Conservation (phyloP, 306 rosid species). For the Spatholobus suberectus region DNA sequence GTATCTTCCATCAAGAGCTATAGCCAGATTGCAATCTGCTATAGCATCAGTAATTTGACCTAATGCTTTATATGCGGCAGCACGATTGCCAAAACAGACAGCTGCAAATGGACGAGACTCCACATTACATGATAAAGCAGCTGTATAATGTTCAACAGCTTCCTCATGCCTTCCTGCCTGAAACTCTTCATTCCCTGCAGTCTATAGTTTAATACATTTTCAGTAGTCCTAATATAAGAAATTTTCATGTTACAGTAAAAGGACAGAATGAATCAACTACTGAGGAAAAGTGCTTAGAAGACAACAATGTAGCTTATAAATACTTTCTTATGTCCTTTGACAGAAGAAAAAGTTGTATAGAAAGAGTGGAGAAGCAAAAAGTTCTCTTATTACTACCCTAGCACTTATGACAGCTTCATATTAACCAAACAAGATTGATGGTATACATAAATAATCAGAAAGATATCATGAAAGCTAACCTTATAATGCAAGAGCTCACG, state of each 20-base stretch:
- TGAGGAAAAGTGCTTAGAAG: background rate
- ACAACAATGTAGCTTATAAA: slow-evolving; percentile 1
- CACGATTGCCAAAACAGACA: slow-evolving; percentile 25
- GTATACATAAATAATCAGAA: slow-evolving; percentile 2
- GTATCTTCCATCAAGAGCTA: slow-evolving; percentile 31
- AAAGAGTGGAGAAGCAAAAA: background rate
- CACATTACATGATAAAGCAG: slow-evolving; percentile 14
- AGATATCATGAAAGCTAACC: slow-evolving; percentile 50
- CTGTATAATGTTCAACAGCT: slow-evolving; percentile 27
- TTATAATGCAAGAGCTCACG: slow-evolving; percentile 70
- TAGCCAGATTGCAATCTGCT: slow-evolving; percentile 25
- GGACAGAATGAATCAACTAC: background rate
- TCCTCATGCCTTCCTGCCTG: background rate
- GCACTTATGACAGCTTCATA: background rate
- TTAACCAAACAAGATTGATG: background rate
- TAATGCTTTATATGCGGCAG: slow-evolving; percentile 8
- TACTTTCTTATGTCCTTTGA: background rate
- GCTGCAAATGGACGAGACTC: slow-evolving; percentile 11
- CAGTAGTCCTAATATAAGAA: background rate
- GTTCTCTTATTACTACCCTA: background rate
- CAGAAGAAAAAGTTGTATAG: background rate
- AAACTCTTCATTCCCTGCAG: slow-evolving; percentile 7
- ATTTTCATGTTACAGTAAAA: background rate
- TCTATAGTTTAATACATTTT: background rate
- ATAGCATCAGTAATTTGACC: slow-evolving; percentile 16